Conservation (phyloP, 2,329 filamentous ascomycete species). For the Cladorrhinum sp. region DNA sequence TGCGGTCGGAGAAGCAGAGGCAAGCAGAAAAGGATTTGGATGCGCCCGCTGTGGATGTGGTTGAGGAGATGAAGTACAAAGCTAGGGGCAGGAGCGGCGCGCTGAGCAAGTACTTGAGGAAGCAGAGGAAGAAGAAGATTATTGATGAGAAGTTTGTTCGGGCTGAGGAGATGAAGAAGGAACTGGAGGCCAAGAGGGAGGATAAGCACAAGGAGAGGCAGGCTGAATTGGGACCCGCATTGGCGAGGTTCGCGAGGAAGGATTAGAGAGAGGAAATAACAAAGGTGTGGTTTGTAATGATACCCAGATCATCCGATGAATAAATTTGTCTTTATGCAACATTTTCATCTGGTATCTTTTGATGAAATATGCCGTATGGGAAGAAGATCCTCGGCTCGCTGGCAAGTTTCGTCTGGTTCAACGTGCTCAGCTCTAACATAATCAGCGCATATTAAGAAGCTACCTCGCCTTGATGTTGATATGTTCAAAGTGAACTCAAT, state of each 20-base stretch:
- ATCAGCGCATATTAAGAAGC: too few species aligned
- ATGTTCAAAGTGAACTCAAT: too few species aligned
- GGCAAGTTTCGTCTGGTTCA: too few species aligned
- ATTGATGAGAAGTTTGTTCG: constrained; percentile 92
- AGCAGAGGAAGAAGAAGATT: constrained; percentile 89
- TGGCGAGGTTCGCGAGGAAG: constrained; percentile 80
- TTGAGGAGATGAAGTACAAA: constrained; percentile 67
- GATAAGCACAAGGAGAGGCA: constrained; percentile 62
- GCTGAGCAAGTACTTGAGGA: constrained; percentile 81
- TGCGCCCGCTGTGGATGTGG: constrained; percentile 55
- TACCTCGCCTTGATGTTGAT: too few species aligned
- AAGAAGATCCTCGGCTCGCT: too few species aligned
- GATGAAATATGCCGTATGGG: too few species aligned
- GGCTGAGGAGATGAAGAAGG: constrained; percentile 77
- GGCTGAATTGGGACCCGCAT: constrained; percentile 76
- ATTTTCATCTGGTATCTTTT: too few species aligned
- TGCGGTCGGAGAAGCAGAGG: constrained; percentile 73
- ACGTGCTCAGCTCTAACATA: too few species aligned
- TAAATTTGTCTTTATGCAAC: too few species aligned
- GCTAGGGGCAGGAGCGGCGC: constrained; percentile 88
- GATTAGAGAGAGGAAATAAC: constrained; percentile 39
- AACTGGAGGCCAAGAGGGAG: constrained; percentile 65
- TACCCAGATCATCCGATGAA: constrained; percentile 25
- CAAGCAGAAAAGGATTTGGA: constrained; percentile 79
- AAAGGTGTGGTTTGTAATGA: constrained; percentile 20